phyloP scores from a whole-genome alignment of 2,329 filamentous ascomycete species.

The Fusarium temperatum region DNA sequence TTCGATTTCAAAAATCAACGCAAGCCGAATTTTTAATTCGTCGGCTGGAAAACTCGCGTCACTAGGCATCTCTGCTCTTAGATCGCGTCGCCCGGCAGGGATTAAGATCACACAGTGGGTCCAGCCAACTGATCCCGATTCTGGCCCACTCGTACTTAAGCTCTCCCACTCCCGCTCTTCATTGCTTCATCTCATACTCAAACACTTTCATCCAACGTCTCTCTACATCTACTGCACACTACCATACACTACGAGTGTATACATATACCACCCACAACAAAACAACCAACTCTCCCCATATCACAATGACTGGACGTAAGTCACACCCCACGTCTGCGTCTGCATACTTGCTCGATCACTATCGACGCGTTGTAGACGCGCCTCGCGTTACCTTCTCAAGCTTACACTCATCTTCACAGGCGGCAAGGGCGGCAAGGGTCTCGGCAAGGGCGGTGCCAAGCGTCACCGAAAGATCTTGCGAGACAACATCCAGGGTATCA shows the following conservation, averaged over 20 bases:
- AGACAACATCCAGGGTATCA: constrained; percentile 99
- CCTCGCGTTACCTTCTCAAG: constrained; percentile 71
- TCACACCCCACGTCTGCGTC: constrained; percentile 40
- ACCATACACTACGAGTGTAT: constrained; percentile 28
- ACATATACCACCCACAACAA: constrained; percentile 8
- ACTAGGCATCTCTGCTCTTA: neutral
- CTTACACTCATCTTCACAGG: constrained; percentile 66
- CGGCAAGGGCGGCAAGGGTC: constrained; percentile 96
- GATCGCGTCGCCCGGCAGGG: constrained; percentile 41
- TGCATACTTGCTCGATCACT: neutral
- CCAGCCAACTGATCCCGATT: constrained; percentile 49
- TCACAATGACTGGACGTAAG: constrained; percentile 78
- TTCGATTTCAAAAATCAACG: constrained; percentile 21
- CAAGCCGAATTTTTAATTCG: constrained; percentile 33
- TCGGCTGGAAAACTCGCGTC: constrained; percentile 27
- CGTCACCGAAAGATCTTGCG: constrained; percentile 99
- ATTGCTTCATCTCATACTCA: constrained; percentile 5
- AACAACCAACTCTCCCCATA: constrained; percentile 42
- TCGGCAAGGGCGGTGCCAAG: constrained; percentile 98
- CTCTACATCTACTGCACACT: constrained; percentile 6
- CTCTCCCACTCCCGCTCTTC: constrained; percentile 43
- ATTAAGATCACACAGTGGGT: constrained; percentile 31
- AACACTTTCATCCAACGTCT: constrained; percentile 29
- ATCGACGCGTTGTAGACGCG: constrained; percentile 52
- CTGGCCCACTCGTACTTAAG: constrained; percentile 53